phyloP scores from a whole-genome alignment of 495 filamentous ascomycete genomes.

The Acidiella bohemica region DNA sequence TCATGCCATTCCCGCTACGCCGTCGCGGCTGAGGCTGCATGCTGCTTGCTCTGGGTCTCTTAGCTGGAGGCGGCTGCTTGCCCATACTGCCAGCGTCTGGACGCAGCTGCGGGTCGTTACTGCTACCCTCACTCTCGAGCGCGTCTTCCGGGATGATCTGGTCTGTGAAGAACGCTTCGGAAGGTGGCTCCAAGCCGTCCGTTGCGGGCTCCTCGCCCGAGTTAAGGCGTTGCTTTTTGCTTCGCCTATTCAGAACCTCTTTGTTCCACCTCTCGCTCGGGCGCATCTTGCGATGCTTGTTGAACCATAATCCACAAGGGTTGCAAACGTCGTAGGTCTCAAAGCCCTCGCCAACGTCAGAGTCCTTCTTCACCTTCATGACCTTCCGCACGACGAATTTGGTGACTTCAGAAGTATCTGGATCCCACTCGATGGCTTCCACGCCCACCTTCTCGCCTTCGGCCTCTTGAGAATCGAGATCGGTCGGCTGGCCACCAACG shows the following conservation, averaged over 20 bases:
- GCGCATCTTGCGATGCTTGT: slow-evolving; percentile 71
- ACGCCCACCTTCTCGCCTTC: slow-evolving; percentile 51
- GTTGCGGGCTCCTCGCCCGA: slow-evolving; percentile 4
- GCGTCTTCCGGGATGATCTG: slow-evolving; percentile 13
- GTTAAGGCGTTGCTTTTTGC: slow-evolving; percentile 21
- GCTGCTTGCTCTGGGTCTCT: slow-evolving; percentile 14
- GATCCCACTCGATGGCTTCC: slow-evolving; percentile 48
- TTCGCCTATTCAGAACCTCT: slow-evolving; percentile 25
- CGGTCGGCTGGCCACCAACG: slow-evolving; percentile 34
- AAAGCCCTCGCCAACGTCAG: slow-evolving; percentile 43
- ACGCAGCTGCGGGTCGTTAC: not conserved
- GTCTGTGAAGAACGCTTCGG: slow-evolving; percentile 19
- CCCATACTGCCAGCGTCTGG: not conserved
- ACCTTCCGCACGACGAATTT: slow-evolving; percentile 42
- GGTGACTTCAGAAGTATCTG: slow-evolving; percentile 38
- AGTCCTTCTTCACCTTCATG: slow-evolving; percentile 60
- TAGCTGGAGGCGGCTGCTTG: not conserved
- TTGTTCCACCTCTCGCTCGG: slow-evolving; percentile 75
- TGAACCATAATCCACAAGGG: slow-evolving; percentile 88
- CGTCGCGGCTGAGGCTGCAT: slow-evolving; percentile 6
- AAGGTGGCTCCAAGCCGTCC: slow-evolving; percentile 17
- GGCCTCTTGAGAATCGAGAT: slow-evolving; percentile 49
- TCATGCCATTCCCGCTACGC: slow-evolving; percentile 4
- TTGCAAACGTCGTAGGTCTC: slow-evolving; percentile 71
- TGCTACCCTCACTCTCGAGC: not conserved